Conservation (phyloP, 202 grass and related monocot genomes). For the Panicum virgatum region DNA sequence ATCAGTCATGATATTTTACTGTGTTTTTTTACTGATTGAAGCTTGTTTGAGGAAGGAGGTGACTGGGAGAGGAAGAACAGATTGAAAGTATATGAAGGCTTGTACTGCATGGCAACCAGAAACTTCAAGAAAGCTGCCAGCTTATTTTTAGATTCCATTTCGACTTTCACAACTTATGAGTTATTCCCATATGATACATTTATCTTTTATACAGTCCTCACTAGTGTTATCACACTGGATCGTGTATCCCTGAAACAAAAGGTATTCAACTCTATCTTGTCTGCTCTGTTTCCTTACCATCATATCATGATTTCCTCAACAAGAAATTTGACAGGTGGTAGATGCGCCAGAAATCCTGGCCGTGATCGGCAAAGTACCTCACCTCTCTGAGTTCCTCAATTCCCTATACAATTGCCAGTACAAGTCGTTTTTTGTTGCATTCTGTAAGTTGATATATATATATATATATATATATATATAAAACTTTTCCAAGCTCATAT, state of each 20-base stretch:
- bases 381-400: slow-evolving; percentile 92
- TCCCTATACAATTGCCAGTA: slow-evolving; percentile 90
- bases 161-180: slow-evolving; percentile 97
- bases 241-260: slow-evolving; percentile 96
- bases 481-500: neutral
- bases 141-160: slow-evolving; percentile 94
- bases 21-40: slow-evolving; percentile 28
- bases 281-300: slow-evolving; percentile 11
- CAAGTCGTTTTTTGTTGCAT: slow-evolving; percentile 90
- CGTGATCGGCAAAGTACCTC: slow-evolving; percentile 85
- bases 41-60: slow-evolving; percentile 94
- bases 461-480: no score
- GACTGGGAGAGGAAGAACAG: slow-evolving; percentile 98
- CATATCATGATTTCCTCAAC: neutral
- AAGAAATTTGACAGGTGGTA: slow-evolving; percentile 63
- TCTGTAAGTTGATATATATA: slow-evolving; percentile 70
- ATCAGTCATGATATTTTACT: slow-evolving; percentile 15
- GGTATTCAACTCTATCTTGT: slow-evolving; percentile 38
- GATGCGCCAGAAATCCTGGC: slow-evolving; percentile 95
- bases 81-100: slow-evolving; percentile 90
- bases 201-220: slow-evolving; percentile 90
- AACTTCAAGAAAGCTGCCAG: slow-evolving; percentile 91
- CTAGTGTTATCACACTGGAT: slow-evolving; percentile 82
- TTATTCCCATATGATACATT: slow-evolving; percentile 90
- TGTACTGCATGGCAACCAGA: slow-evolving; percentile 93